Evolutionary conservation across 2,329 filamentous ascomycete genomes (phyloP), one percentile per base, ranked within the genome.

Genomic region (Penicillium vulpinum): DNA sequence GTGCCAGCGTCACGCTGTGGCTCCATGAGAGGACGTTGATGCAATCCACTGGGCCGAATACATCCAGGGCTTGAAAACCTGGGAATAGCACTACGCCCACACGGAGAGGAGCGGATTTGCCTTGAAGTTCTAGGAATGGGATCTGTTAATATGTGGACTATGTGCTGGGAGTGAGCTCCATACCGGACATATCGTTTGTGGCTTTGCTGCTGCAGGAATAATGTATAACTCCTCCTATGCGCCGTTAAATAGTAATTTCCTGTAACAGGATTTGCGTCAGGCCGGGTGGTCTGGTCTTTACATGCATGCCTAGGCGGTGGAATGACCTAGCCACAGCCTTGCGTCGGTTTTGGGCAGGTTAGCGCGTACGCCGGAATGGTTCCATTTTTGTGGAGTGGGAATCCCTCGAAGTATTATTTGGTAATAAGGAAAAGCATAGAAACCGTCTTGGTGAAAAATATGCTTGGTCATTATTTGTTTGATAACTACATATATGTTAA

Each of bases 21-120:
- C 41, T 59, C n/a, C 51, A 36, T 2, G 66, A 67, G 29, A 69
- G 63, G 21, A 59, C 48, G 28, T 69, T 78, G 24, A 83, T 70
- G 60, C 76, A 74, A 58, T 82, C 78, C 15, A 83, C 67, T 7
- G 80, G 80, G 5, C 80, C 81, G 49, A 77, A 75, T 40, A 70
- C 71, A 53, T 79, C 75, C 5, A 77, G 66, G 21, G 75, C 72
- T 63, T 79, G 73, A 61, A 77, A 77, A 31, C 74, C 75, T 2
- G 75, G 74, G 61, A 71, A 79, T 15, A 79, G 62, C 15, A 73
- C 45, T 1, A 66, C 33, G 24, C 62, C 63, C 15, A 62, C 47
- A 7, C 51, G 57, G 24, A 66, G 55, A 21, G 56, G 44, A 21
- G 41, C 3, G 4, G 21, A 3, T 10, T 49, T 35, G 36, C 0